phyloP scores from a whole-genome alignment of 2,329 filamentous ascomycete species.

The Fusarium nelsonii region DNA sequence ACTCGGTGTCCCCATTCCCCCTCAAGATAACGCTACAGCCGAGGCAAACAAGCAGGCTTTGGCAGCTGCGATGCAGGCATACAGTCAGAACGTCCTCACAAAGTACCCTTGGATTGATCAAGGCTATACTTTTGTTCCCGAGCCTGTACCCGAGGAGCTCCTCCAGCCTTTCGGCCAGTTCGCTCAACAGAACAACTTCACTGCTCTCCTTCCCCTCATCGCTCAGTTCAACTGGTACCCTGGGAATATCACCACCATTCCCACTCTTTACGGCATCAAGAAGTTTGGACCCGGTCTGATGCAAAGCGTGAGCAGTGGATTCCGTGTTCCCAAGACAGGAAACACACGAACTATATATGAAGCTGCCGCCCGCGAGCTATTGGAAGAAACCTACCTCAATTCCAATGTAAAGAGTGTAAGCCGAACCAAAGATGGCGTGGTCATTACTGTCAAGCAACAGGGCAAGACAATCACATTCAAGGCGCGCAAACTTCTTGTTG shows the following conservation, averaged over 20 bases:
- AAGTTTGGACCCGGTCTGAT: slow-evolving; percentile 33
- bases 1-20: slow-evolving; percentile 34
- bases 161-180: slow-evolving; percentile 35
- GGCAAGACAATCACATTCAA: background rate
- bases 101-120: slow-evolving; percentile 43
- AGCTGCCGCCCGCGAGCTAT: slow-evolving; percentile 19
- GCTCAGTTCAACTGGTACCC: slow-evolving; percentile 38
- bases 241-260: slow-evolving; percentile 30
- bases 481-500: slow-evolving; percentile 37
- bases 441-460: slow-evolving; percentile 7
- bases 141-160: slow-evolving; percentile 36
- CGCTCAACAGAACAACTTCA: slow-evolving; percentile 32
- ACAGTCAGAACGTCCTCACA: slow-evolving; percentile 21
- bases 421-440: slow-evolving; percentile 3
- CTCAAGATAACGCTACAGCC: background rate
- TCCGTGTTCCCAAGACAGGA: slow-evolving; percentile 23
- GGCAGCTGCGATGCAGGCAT: slow-evolving; percentile 15
- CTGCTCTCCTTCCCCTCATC: slow-evolving; percentile 24
- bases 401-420: slow-evolving; percentile 16
- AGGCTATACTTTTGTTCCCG: slow-evolving; percentile 30
- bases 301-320: slow-evolving; percentile 11
- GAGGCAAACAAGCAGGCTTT: slow-evolving; percentile 8
- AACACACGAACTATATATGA: slow-evolving; percentile 29
- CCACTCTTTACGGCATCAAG: slow-evolving; percentile 40
- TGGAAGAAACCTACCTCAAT: slow-evolving; percentile 12